phyloP scores from a whole-genome alignment of 805 yeast genomes.

The Yamadazyma scolyti region DNA sequence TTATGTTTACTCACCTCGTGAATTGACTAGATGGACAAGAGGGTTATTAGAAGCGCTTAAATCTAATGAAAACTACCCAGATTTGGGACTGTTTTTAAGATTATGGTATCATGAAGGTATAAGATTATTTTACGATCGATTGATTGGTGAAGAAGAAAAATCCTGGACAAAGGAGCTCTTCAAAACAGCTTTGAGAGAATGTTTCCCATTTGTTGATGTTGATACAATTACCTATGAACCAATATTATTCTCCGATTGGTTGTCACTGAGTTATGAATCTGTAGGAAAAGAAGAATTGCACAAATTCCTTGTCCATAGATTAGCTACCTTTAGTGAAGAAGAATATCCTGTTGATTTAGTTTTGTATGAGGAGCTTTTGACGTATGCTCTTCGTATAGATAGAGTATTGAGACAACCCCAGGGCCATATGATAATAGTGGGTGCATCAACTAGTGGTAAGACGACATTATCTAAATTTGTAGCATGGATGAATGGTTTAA shows the following conservation, averaged over 20 bases:
- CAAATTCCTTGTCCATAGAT: conserved; percentile 57
- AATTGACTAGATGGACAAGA: conserved; percentile 79
- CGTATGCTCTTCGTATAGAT: conserved; percentile 74
- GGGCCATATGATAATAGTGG: conserved; percentile 86
- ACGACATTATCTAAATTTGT: conserved; percentile 75
- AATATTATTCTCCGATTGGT: conserved; percentile 71
- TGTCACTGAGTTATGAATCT: conserved; percentile 57
- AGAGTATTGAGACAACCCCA: conserved; percentile 80
- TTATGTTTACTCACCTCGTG: conserved; percentile 85
- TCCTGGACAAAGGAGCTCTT: conserved; percentile 44
- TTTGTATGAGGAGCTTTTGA: conserved; percentile 66
- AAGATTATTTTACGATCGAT: conserved; percentile 72
- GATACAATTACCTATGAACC: conserved; percentile 41
- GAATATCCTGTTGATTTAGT: conserved; percentile 60
- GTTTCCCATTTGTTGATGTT: conserved; percentile 47
- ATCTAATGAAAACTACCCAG: conserved; percentile 29
- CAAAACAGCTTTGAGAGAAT: conserved; percentile 21
- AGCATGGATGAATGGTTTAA: conserved; percentile 85
- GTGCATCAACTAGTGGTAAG: conserved; percentile 80
- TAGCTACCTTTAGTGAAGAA: conserved; percentile 74
- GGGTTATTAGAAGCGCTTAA: conserved; percentile 60
- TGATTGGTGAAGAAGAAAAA: conserved; percentile 46
- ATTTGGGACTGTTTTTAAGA: conserved; percentile 47
- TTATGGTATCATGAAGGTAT: conserved; percentile 81
- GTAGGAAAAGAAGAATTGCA: conserved; percentile 47